A percentile compares a stretch with the other conserved stretches of the same genome.
Conservation (phyloP, 2,329 filamentous ascomycete genomes). For the Xylariaceae sp. region DNA sequence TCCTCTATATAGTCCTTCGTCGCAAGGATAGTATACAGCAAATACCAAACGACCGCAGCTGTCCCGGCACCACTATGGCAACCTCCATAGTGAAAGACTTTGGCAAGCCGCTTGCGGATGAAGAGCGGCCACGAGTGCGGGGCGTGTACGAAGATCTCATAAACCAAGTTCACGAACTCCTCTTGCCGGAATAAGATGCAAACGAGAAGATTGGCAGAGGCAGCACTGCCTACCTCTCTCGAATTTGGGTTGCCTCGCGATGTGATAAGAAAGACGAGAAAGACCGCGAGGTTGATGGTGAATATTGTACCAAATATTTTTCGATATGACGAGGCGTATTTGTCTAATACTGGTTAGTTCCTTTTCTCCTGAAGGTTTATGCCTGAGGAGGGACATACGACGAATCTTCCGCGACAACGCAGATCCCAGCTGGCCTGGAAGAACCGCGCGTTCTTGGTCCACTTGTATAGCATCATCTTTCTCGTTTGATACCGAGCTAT, state of each 20-base stretch:
- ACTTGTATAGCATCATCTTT: constrained; percentile 16
- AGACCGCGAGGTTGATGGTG: constrained; percentile 58
- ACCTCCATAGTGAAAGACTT: constrained; percentile 61
- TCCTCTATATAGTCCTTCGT: constrained; percentile 39
- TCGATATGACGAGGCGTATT: constrained; percentile 52
- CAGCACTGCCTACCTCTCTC: constrained; percentile 46
- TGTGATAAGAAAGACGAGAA: constrained; percentile 50
- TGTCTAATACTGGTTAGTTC: constrained; percentile 31
- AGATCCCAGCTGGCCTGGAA: constrained; percentile 35
- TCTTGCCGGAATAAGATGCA: constrained; percentile 62
- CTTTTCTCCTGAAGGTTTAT: neutral
- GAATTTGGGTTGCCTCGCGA: constrained; percentile 46
- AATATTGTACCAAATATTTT: constrained; percentile 62
- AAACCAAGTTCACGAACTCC: constrained; percentile 59
- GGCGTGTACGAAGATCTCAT: constrained; percentile 53
- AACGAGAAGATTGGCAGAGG: constrained; percentile 57
- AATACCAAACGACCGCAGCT: constrained; percentile 57
- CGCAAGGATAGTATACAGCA: constrained; percentile 46
- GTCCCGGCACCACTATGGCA: constrained; percentile 59
- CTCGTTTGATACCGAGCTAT: constrained; percentile 30
- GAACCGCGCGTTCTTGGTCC: constrained; percentile 27
- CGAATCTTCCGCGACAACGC: constrained; percentile 37
- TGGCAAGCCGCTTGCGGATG: constrained; percentile 55
- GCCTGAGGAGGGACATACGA: constrained; percentile 26
- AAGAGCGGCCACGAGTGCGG: constrained; percentile 55